Percentiles rank a stretch among this genome's conserved stretches.
Evolutionary conservation across 768 basidiomycete genomes (phyloP).

Genomic region (Gloeophyllum trabeum): DNA sequence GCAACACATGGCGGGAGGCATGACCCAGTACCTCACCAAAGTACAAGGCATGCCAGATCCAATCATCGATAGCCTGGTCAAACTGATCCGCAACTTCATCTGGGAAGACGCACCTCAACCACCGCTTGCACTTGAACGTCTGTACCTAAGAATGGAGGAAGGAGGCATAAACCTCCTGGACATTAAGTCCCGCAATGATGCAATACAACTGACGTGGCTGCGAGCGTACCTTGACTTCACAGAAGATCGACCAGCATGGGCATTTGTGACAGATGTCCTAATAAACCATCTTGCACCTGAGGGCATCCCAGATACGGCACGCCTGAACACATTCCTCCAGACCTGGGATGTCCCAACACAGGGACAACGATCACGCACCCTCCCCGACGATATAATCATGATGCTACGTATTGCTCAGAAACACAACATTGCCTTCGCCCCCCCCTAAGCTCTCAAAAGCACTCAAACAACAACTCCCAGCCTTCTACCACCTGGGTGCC

Average conservation of each 20-base stretch:
- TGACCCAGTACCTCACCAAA: too few relatives aligned
- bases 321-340: neutral
- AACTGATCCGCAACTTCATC: slow-evolving; percentile 15
- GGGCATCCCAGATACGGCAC: neutral
- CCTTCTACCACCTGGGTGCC: neutral
- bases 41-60: slow-evolving; percentile 25
- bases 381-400: neutral
- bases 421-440: neutral
- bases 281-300: neutral
- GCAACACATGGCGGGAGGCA: slow-evolving; percentile 18
- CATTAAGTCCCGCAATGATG: neutral
- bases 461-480: neutral
- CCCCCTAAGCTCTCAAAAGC: neutral
- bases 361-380: neutral
- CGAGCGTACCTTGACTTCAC: neutral
- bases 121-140: neutral
- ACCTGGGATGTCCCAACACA: neutral
- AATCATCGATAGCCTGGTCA: slow-evolving; percentile 11
- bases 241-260: neutral
- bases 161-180: neutral
- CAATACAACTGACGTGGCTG: neutral
- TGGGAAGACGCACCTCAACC: slow-evolving; percentile 8
- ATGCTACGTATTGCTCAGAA: neutral
- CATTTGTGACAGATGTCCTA: neutral
- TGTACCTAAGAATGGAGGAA: neutral